A percentile compares a stretch with the other conserved stretches of the same genome.
These are phyloP conservation scores for Phaseolus lunatus DNA, from an alignment of 306 rosid species.

Conservation along the genomic window DNA sequence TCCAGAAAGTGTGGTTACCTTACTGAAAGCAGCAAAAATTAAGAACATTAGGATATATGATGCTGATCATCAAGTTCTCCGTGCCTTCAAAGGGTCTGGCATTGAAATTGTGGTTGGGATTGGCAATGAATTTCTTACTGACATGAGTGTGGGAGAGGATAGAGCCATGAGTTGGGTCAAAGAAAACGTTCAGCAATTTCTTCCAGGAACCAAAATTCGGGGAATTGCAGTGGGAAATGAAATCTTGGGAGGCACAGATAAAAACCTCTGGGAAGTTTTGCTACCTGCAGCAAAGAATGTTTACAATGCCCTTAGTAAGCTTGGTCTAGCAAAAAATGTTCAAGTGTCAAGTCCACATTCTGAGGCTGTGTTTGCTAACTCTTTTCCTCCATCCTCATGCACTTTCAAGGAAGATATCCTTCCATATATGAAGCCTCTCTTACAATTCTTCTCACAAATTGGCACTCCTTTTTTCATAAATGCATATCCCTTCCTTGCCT, in stretches of 20 bases:
- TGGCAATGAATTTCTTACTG: conserved; percentile 61
- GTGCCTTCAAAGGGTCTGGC: conserved; percentile 84
- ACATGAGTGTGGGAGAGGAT: conserved; percentile 71
- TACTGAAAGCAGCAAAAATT: conserved; percentile 84
- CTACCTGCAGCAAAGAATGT: conserved; percentile 83
- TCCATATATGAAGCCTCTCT: conserved; percentile 74
- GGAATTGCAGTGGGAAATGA: conserved; percentile 94
- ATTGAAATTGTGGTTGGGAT: conserved; percentile 70
- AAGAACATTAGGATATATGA: conserved; percentile 80
- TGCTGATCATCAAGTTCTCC: conserved; percentile 64
- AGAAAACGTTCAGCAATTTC: conserved; percentile 71
- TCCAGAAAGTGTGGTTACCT: conserved; percentile 79
- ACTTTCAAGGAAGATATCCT: conserved; percentile 68
- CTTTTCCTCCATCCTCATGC: conserved; percentile 86
- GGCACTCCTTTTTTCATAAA: conserved; percentile 87
- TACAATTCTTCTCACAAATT: conserved; percentile 75
- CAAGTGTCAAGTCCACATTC: conserved; percentile 96
- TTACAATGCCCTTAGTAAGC: conserved; percentile 61
- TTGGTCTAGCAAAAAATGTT: conserved; percentile 52
- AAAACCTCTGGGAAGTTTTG: conserved; percentile 70
- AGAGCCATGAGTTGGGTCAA: conserved; percentile 89
- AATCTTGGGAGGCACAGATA: conserved; percentile 62
- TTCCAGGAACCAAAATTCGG: conserved; percentile 72
- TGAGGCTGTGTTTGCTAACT: conserved; percentile 84
- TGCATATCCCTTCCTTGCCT: conserved; percentile 93